A percentile compares a stretch with the other conserved stretches of the same genome.
phyloP scores from a whole-genome alignment of 2,329 filamentous ascomycete genomes.

The Metarhizium robertsii region DNA sequence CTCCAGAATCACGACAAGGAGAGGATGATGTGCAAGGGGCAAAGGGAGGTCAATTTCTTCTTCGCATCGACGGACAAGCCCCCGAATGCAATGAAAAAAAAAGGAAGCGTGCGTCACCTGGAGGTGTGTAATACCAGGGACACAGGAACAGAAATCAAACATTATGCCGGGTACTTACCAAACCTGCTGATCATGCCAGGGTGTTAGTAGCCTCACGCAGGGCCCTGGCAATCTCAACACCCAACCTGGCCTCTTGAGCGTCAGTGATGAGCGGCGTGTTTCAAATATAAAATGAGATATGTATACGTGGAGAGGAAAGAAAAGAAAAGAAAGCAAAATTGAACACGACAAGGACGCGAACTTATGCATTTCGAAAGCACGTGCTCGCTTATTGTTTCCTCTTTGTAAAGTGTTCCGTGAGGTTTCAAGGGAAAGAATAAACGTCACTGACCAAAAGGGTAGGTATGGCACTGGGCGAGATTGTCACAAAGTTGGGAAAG shows the following conservation, averaged over 20 bases:
- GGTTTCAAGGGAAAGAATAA: constrained; percentile 5
- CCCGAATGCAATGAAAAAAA: constrained; percentile 28
- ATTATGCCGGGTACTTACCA: background rate
- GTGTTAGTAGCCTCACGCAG: constrained; percentile 1
- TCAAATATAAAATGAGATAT: background rate
- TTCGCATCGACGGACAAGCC: constrained; percentile 28
- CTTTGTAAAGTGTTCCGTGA: background rate
- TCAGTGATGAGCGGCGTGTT: background rate
- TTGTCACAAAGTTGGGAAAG: background rate
- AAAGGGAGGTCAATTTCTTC: constrained; percentile 18
- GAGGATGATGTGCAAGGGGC: background rate
- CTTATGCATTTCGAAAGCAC: background rate
- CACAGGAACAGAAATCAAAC: constrained; percentile 14
- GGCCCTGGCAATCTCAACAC: background rate
- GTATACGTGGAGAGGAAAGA: background rate
- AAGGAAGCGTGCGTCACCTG: constrained; percentile 29
- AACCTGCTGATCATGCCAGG: constrained; percentile 1
- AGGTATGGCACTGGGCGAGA: background rate
- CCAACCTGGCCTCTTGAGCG: constrained; percentile 2
- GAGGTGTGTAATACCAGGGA: constrained; percentile 37
- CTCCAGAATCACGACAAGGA: background rate
- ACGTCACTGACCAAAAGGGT: constrained; percentile 1
- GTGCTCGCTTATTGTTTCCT: constrained; percentile 1
- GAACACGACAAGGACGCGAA: background rate
- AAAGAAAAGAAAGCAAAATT: constrained; percentile 1